Conservation (phyloP, 345 rosid genomes). For the Bretschneidera sinensis region DNA sequence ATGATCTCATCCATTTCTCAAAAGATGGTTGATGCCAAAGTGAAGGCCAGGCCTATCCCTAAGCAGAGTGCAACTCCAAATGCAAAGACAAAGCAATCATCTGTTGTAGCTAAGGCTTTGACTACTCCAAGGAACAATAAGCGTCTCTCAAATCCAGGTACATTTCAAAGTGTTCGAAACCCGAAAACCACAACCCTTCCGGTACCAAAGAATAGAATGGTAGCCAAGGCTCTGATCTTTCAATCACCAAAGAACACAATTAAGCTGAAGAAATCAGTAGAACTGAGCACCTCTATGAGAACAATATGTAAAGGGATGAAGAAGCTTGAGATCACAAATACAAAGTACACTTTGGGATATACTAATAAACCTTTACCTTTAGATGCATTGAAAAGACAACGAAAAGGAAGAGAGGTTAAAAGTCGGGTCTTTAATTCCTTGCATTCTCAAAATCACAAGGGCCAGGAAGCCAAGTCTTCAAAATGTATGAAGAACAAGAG, state of each 20-base stretch:
- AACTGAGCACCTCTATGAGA: conserved; percentile 41
- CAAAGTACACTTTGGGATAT: conserved; percentile 30
- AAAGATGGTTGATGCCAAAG: conserved; percentile 42
- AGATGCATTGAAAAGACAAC: conserved; percentile 39
- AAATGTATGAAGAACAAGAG: conserved; percentile 33
- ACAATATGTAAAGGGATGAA: conserved; percentile 54
- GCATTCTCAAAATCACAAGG: conserved; percentile 30
- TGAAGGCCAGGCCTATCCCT: conserved; percentile 27
- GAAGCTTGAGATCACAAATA: conserved; percentile 57
- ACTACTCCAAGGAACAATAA: conserved; percentile 54
- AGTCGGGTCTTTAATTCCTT: conserved; percentile 82
- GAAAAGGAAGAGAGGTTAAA: conserved; percentile 67
- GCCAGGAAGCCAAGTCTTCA: conserved; percentile 25
- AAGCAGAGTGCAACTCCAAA: conserved; percentile 41
- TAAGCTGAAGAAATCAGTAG: conserved; percentile 50
- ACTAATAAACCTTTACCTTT: conserved; percentile 27
- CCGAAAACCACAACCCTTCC: conserved; percentile 33
- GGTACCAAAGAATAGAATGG: conserved; percentile 35
- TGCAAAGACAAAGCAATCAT: conserved; percentile 31
- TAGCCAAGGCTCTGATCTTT: conserved; percentile 70
- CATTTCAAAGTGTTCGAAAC: conserved; percentile 59
- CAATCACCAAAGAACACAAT: conserved; percentile 70
- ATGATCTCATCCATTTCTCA: conserved; percentile 70
- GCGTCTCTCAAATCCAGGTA: conserved; percentile 41
- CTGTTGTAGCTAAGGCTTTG: conserved; percentile 41